Conservation (phyloP, 2,329 filamentous ascomycete genomes). For the Zymoseptoria tritici region DNA sequence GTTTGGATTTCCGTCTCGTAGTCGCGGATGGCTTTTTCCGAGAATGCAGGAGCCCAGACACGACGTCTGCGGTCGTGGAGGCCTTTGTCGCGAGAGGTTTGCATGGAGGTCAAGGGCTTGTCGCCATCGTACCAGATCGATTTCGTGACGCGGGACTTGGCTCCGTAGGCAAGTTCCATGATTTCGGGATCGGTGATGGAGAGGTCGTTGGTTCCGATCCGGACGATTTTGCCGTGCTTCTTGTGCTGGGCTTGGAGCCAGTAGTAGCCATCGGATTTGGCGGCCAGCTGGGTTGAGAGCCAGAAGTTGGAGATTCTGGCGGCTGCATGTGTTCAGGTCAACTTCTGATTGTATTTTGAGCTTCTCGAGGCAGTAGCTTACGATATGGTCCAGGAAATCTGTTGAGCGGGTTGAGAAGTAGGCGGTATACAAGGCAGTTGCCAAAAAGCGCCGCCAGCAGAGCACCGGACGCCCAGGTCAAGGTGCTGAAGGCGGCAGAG, state of each 20-base stretch:
- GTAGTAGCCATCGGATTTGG: constrained; percentile 25
- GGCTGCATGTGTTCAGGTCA: background rate
- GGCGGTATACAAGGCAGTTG: constrained; percentile 32
- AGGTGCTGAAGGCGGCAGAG: constrained; percentile 8
- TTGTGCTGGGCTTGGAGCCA: constrained; percentile 28
- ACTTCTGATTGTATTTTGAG: too few relatives aligned
- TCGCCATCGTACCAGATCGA: constrained; percentile 36
- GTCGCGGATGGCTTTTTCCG: constrained; percentile 33
- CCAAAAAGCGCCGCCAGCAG: constrained; percentile 21
- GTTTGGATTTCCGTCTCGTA: constrained; percentile 35
- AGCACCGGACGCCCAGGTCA: constrained; percentile 4
- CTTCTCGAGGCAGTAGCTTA: background rate
- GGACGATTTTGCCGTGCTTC: constrained; percentile 30
- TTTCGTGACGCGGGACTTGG: constrained; percentile 36
- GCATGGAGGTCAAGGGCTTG: constrained; percentile 32
- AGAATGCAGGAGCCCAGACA: constrained; percentile 38
- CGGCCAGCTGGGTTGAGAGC: constrained; percentile 19
- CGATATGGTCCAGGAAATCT: constrained; percentile 29
- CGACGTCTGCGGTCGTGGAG: constrained; percentile 36
- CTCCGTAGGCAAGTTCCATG: constrained; percentile 34
- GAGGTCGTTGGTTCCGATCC: constrained; percentile 32
- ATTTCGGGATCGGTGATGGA: constrained; percentile 33
- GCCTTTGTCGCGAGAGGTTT: constrained; percentile 32
- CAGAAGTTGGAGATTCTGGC: constrained; percentile 31
- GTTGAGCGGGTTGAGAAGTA: constrained; percentile 30